These are phyloP conservation scores for Lactuca saligna DNA, from an alignment of 129 eudicot species.

Conservation along the genomic window DNA sequence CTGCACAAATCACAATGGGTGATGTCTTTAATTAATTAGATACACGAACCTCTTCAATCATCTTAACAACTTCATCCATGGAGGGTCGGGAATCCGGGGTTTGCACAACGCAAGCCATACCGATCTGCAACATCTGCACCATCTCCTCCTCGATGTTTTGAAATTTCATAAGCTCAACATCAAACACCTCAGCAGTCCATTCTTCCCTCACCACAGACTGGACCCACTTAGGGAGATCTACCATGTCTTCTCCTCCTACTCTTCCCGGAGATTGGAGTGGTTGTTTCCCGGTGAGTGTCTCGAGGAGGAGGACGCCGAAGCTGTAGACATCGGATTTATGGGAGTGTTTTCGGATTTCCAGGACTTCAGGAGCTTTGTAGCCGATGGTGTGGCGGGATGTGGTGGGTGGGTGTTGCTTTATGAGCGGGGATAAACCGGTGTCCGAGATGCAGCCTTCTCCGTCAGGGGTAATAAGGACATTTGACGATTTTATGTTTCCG, in stretches of 20 bases:
- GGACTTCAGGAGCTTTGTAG: constrained; percentile 72
- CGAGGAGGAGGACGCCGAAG: constrained; percentile 72
- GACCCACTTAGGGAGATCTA: constrained; percentile 81
- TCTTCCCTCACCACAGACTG: constrained; percentile 84
- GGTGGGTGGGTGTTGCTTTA: constrained; percentile 47
- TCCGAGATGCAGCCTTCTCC: constrained; percentile 59
- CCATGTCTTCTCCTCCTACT: constrained; percentile 65
- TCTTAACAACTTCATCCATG: constrained; percentile 65
- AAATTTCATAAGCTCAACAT: constrained; percentile 59
- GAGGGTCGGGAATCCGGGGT: constrained; percentile 60
- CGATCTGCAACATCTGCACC: constrained; percentile 89
- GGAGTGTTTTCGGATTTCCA: constrained; percentile 53
- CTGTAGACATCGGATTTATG: constrained; percentile 83
- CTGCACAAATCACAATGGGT: constrained; percentile 48
- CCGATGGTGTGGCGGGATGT: constrained; percentile 54
- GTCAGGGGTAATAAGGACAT: constrained; percentile 58
- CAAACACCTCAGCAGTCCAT: constrained; percentile 89
- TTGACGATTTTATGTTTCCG: constrained; percentile 71
- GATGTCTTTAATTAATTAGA: constrained; percentile 52
- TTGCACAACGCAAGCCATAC: constrained; percentile 67
- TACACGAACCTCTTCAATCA: constrained; percentile 68
- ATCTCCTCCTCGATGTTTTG: constrained; percentile 79
- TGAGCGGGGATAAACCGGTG: constrained; percentile 56
- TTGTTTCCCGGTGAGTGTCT: constrained; percentile 73
- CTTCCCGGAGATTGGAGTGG: constrained; percentile 68